phyloP scores from a whole-genome alignment of 352 stramenopile genomes.

The Globisporangium spiculum region DNA sequence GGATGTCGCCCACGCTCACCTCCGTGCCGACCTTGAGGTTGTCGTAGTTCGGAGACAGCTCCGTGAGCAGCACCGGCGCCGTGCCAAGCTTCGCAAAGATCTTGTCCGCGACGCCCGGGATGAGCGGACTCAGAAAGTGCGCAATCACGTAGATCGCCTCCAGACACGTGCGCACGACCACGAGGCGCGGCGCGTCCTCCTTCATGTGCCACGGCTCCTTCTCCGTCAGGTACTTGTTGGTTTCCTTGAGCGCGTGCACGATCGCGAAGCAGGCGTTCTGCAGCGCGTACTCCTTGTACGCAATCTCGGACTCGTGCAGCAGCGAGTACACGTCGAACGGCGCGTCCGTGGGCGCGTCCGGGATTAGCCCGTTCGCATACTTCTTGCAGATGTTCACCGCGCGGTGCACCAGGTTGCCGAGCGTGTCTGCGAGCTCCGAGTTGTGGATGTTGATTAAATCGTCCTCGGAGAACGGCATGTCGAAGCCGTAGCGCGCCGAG shows the following conservation, averaged over 20 bases:
- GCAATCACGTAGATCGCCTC: constrained; percentile 96
- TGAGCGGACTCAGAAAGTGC: constrained; percentile 95
- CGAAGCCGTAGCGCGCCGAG: constrained; percentile 93
- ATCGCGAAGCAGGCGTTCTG: constrained; percentile 88
- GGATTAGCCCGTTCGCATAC: constrained; percentile 90
- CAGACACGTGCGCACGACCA: constrained; percentile 94
- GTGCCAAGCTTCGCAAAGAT: constrained; percentile 97
- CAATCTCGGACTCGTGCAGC: constrained; percentile 75
- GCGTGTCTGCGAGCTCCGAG: constrained; percentile 90
- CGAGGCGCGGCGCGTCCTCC: constrained; percentile 84
- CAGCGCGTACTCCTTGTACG: constrained; percentile 93
- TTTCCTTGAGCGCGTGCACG: constrained; percentile 90
- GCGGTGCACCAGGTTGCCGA: constrained; percentile 97
- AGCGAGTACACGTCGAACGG: constrained; percentile 89
- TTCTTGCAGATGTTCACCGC: constrained; percentile 95
- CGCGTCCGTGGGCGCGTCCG: constrained; percentile 44
- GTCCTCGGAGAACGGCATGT: constrained; percentile 92
- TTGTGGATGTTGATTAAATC: constrained; percentile 98
- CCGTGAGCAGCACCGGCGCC: constrained; percentile 60
- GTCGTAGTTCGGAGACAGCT: constrained; percentile 81
- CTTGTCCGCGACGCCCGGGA: constrained; percentile 84
- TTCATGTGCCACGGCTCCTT: constrained; percentile 97
- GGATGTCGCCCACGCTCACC: constrained; percentile 91
- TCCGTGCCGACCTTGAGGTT: constrained; percentile 91
- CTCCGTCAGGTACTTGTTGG: constrained; percentile 98